Base-by-base conservation (phyloP, 345 rosid genomes). In the Passiflora organensis region DNA sequence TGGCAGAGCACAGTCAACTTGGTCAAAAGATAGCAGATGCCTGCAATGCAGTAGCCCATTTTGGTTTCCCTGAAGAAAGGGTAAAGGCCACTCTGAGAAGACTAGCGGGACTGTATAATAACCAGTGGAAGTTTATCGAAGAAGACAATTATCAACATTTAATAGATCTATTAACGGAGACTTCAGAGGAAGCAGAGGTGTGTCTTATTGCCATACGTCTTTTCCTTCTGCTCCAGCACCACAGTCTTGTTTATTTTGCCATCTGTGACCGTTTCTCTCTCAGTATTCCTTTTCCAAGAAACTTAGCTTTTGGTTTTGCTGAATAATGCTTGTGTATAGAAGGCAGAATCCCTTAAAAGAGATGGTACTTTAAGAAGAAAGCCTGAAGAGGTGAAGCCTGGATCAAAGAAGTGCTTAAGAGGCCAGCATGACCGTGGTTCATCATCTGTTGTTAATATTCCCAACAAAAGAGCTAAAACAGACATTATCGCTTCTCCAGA, bases 121-220 rank as follows among this genome's bases (percentile, higher is more conserved):
- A 54, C 22, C 20, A 54, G 10, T 54, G 58, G 59, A 25, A 43
- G 14, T 6, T 42, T 18, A 55, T 41, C 23, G 60, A 18, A 56
- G 50, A n/a, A n/a, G n/a, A n/a, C n/a, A n/a, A n/a, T n/a, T n/a
- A n/a, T n/a, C n/a, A n/a, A n/a, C n/a, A n/a, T 25, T 14, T 43
- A 5, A 18, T 43, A 25, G 41, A 43, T 43, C n/a, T 44, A 23
- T 39, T 56, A 28, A 56, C 14, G 22, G 16, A 44, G 51, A 43
- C 12, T 25, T 4, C 18, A 17, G 58, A n/a, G 58, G 47, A 54
- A 39, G 21, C 49, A 43, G 32, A 32, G n/a, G 38, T 43, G 50
- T 19, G 19, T 28, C 42, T 25, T 53, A 34, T 4, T 13, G 12
- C 18, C 19, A 19, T 4, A 5, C 13, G 8, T 14, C 14, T 14